Conservation (phyloP, 1,139 yeast species). For the Nematodospora anomalae region DNA sequence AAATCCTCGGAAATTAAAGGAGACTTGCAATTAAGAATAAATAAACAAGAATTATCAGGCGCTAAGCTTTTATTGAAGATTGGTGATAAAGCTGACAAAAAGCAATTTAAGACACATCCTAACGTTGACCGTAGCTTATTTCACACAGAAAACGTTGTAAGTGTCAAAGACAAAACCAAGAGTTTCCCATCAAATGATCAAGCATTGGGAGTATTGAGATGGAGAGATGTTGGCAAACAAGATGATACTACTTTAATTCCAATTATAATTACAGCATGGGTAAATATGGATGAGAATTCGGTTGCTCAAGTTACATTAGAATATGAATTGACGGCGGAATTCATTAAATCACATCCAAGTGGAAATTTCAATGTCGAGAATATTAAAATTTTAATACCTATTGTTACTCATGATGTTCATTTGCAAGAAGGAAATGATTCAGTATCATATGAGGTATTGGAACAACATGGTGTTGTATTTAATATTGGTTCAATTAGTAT, state of each 20-base stretch:
- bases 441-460: constrained; percentile 49
- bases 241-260: constrained; percentile 68
- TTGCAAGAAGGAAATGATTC: constrained; percentile 50
- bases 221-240: constrained; percentile 69
- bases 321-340: constrained; percentile 62
- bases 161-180: constrained; percentile 72
- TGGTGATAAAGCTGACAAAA: constrained; percentile 45
- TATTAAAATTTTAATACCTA: constrained; percentile 67
- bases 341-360: constrained; percentile 28
- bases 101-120: constrained; percentile 92
- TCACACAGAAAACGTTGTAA: constrained; percentile 55
- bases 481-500: constrained; percentile 48
- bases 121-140: constrained; percentile 83
- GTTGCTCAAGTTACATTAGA: constrained; percentile 79
- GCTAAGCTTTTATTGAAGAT: constrained; percentile 62
- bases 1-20: constrained; percentile 82
- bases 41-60: constrained; percentile 64
- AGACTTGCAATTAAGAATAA: constrained; percentile 84
- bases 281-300: constrained; percentile 56
- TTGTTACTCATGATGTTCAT: constrained; percentile 55
- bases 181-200: constrained; percentile 92
- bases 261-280: constrained; percentile 82
- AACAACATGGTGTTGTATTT: constrained; percentile 61
- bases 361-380: constrained; percentile 46
- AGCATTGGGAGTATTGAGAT: constrained; percentile 85